A percentile compares a stretch with the other conserved stretches of the same genome.
These are phyloP conservation scores for Stephanodiscus triporus DNA, from an alignment of 108 stramenopile genomes.

Conservation along the genomic window DNA sequence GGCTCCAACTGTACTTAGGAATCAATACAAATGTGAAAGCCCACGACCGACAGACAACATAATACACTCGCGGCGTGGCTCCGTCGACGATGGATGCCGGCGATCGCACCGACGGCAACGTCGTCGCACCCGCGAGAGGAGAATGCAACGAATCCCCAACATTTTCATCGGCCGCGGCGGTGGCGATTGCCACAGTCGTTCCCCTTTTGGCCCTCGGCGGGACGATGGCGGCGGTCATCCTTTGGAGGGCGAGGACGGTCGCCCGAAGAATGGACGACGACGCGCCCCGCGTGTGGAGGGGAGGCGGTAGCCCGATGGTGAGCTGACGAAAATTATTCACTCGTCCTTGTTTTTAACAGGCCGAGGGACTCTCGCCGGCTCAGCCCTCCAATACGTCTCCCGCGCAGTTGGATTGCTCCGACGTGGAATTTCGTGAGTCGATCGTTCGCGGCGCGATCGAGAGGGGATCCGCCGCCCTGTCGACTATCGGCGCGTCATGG, in stretches of 20 bases:
- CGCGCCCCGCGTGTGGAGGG: constrained; percentile 7
- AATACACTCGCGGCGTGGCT: no score
- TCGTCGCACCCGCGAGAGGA: not conserved
- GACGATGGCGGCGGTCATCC: constrained; percentile 2
- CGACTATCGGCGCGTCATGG: no score
- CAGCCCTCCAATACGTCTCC: no score
- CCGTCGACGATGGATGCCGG: no score
- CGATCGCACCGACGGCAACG: not conserved
- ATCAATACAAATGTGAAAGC: no score
- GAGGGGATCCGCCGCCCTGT: constrained; percentile 15
- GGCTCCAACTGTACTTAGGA: no score
- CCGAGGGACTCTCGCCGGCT: not conserved
- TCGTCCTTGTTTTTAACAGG: not conserved
- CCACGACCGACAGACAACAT: no score
- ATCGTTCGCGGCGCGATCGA: constrained; percentile 29
- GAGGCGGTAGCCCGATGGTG: constrained; percentile 29
- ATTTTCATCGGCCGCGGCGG: not conserved
- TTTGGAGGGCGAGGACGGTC: constrained; percentile 13
- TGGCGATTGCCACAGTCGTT: not conserved
- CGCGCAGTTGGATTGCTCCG: constrained; percentile 35
- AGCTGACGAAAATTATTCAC: constrained; percentile 1
- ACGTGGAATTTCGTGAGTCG: constrained; percentile 13
- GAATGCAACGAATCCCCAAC: not conserved
- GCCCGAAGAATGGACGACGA: constrained; percentile 15
- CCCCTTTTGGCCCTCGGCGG: not conserved